Evolutionary conservation across 1,284 basidiomycete genomes (phyloP).

Genomic region (Melampsora larici-populina): DNA sequence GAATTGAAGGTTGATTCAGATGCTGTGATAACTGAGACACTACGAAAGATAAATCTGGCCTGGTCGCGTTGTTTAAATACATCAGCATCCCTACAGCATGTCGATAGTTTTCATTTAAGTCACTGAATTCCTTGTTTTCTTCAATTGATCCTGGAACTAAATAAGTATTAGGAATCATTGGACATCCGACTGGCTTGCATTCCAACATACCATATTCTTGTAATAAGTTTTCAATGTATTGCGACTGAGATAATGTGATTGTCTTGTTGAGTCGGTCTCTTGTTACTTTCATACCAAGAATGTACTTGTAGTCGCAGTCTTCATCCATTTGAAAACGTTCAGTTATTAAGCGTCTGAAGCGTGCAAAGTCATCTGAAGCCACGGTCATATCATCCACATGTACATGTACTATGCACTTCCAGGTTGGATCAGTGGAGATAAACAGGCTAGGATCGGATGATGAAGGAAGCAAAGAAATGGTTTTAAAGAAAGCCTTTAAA

Average conservation of each 20-base stretch:
- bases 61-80: too few relatives aligned
- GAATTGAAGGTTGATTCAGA: too few relatives aligned
- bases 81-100: too few relatives aligned
- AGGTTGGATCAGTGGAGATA: not conserved
- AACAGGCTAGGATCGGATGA: not conserved
- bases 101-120: too few relatives aligned
- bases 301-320: too few relatives aligned
- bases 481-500: not conserved
- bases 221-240: not conserved
- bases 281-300: not conserved
- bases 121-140: too few relatives aligned
- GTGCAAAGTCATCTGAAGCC: not conserved
- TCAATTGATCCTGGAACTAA: too few relatives aligned
- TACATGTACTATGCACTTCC: not conserved
- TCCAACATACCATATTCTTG: not conserved
- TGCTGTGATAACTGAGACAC: too few relatives aligned
- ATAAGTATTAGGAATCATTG: too few relatives aligned
- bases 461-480: not conserved
- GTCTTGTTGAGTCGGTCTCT: not conserved
- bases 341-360: not conserved
- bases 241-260: not conserved
- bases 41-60: too few relatives aligned
- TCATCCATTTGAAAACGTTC: not conserved
- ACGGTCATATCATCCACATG: not conserved
- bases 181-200: too few relatives aligned